phyloP scores from a whole-genome alignment of 1,139 yeast genomes.

The Magnusiomyces magnusii region DNA sequence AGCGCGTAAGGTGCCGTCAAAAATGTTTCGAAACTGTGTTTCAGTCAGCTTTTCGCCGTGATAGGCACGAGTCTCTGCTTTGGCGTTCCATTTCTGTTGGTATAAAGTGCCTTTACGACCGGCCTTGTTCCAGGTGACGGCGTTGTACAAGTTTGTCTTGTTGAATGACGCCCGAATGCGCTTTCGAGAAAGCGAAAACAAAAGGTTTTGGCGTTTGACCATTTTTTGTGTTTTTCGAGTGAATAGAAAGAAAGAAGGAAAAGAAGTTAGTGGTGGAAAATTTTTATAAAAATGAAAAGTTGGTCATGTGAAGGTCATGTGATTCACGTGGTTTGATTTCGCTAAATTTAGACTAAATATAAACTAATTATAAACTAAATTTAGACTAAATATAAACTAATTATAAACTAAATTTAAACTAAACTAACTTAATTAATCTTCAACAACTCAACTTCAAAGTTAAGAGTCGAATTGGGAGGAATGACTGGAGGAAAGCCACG shows the following conservation, averaged over 20 bases:
- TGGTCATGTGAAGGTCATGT: no score
- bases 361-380: neutral
- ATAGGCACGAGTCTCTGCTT: constrained; percentile 87
- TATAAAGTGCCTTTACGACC: constrained; percentile 55
- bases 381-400: no score
- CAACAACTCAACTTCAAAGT: constrained; percentile 87
- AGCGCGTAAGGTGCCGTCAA: constrained; percentile 67
- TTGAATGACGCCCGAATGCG: constrained; percentile 88
- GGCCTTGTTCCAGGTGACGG: constrained; percentile 40
- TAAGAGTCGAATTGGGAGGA: constrained; percentile 91
- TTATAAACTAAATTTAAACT: neutral
- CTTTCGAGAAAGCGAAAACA: constrained; percentile 19
- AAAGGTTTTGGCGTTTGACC: constrained; percentile 16
- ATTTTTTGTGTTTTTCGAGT: no score
- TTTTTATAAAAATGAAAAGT: no score
- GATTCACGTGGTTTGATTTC: no score
- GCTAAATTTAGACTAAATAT: no score
- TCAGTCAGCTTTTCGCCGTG: constrained; percentile 95
- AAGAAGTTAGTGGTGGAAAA: no score
- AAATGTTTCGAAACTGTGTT: constrained; percentile 64
- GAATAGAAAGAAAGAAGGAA: no score
- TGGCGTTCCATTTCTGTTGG: constrained; percentile 90
- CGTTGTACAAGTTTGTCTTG: constrained; percentile 83
- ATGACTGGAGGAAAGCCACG: constrained; percentile 95
- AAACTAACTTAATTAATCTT: constrained; percentile 47